Percentiles rank a stretch among this genome's conserved stretches.
Evolutionary conservation across 2,329 filamentous ascomycete genomes (phyloP).

Genomic region (Diaporthe humulicola): DNA sequence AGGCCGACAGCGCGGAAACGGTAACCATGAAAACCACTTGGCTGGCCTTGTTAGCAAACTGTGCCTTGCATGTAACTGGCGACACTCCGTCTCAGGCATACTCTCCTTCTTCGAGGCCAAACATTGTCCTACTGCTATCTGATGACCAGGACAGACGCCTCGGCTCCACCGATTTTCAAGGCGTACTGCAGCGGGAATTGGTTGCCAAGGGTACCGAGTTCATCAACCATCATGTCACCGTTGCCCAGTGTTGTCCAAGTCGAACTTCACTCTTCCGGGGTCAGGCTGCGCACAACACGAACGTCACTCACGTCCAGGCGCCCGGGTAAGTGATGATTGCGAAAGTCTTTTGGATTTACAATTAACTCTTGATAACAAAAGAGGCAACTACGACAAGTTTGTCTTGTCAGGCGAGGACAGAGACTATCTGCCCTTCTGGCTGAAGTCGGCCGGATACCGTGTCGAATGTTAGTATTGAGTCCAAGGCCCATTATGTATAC

Average conservation of each 20-base stretch:
- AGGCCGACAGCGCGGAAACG: no score
- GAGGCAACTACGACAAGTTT: neutral
- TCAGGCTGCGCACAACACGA: neutral
- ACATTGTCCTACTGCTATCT: neutral
- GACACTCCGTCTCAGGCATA: neutral
- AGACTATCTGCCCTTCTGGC: neutral
- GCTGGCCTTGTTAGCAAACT: neutral
- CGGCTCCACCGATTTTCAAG: neutral
- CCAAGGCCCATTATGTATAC: neutral
- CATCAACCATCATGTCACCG: neutral
- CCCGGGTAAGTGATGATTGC: neutral
- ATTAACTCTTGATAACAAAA: neutral
- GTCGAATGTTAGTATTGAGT: neutral
- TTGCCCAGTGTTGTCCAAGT: slow-evolving; percentile 8
- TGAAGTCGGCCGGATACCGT: neutral
- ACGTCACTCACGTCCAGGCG: neutral
- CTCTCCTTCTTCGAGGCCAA: no score
- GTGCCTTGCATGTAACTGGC: neutral
- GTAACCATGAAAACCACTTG: no score
- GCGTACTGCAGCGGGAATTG: neutral
- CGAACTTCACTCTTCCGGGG: neutral
- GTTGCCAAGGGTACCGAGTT: neutral
- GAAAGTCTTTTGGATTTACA: neutral
- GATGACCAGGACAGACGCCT: slow-evolving; percentile 3
- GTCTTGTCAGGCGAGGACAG: neutral